These are phyloP conservation scores for Coprinopsis marcescibilis DNA, from an alignment of 768 basidiomycete species.

Conservation along the genomic window DNA sequence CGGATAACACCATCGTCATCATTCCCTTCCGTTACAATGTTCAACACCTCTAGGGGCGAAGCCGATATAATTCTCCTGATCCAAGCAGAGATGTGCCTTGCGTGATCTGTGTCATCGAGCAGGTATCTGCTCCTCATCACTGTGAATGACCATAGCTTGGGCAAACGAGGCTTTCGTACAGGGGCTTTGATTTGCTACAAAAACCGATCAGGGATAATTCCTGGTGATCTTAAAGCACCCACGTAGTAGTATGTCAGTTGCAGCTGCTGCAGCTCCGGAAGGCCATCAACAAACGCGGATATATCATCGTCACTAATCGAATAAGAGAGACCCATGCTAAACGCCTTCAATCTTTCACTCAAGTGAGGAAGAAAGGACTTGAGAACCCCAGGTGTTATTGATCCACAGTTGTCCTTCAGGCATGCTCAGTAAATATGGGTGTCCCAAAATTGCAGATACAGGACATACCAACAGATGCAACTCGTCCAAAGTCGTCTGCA, in stretches of 20 bases:
- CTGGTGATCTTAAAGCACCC: slow-evolving; percentile 14
- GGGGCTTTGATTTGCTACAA: slow-evolving; percentile 39
- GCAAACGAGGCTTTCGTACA: slow-evolving; percentile 14
- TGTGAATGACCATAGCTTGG: slow-evolving; percentile 20
- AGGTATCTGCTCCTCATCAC: slow-evolving; percentile 17
- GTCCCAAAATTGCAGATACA: not conserved
- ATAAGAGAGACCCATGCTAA: slow-evolving; percentile 53
- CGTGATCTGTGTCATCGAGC: slow-evolving; percentile 13
- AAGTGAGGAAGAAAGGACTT: slow-evolving; percentile 37
- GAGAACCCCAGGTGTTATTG: slow-evolving; percentile 56
- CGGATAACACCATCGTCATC: slow-evolving; percentile 10
- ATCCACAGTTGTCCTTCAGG: slow-evolving; percentile 52
- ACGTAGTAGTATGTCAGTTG: slow-evolving; percentile 50
- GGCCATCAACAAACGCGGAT: slow-evolving; percentile 38
- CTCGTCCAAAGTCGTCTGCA: slow-evolving; percentile 28
- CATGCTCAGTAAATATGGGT: not conserved
- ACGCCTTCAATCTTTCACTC: slow-evolving; percentile 23
- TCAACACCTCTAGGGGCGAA: slow-evolving; percentile 29
- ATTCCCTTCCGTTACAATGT: slow-evolving; percentile 23
- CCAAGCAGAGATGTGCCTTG: slow-evolving; percentile 36
- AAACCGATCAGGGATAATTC: not conserved
- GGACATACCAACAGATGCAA: slow-evolving; percentile 39
- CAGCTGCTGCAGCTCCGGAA: slow-evolving; percentile 33
- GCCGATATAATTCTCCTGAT: slow-evolving; percentile 28
- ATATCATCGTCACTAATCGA: slow-evolving; percentile 51